Conservation (phyloP, 1,284 basidiomycete species). For the Ustilago trichophora region DNA sequence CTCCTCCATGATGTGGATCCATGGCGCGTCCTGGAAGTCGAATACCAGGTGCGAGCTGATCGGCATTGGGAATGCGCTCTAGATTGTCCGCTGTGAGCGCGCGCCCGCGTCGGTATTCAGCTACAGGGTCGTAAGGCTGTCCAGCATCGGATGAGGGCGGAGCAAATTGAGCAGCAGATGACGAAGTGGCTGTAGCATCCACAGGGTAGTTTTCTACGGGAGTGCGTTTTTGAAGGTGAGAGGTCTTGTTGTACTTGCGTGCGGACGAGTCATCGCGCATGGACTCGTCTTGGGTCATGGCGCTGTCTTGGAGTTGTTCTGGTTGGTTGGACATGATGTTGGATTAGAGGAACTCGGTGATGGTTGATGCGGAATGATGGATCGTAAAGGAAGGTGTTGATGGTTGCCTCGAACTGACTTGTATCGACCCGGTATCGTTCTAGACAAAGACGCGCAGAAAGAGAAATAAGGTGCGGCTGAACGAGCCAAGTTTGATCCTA, state of each 20-base stretch:
- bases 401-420: too few relatives aligned
- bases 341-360: background rate
- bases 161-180: conserved; percentile 9
- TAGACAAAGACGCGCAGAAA: too few relatives aligned
- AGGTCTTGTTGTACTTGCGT: conserved; percentile 51
- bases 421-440: too few relatives aligned
- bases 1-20: conserved; percentile 17
- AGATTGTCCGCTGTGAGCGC: conserved; percentile 62
- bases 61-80: conserved; percentile 62
- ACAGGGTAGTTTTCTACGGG: background rate
- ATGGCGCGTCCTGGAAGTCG: conserved; percentile 48
- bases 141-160: conserved; percentile 12
- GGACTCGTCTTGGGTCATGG: conserved; percentile 37
- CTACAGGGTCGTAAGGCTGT: conserved; percentile 36
- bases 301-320: conserved; percentile 13
- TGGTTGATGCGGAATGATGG: too few relatives aligned
- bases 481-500: background rate
- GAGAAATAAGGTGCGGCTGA: conserved; percentile 2
- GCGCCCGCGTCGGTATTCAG: conserved; percentile 42
- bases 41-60: conserved; percentile 64
- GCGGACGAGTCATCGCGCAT: conserved; percentile 49
- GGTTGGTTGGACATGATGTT: conserved; percentile 15
- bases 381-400: too few relatives aligned
- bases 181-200: conserved; percentile 4
- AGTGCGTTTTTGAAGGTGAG: conserved; percentile 29